These are phyloP conservation scores for Cicer yamashitae DNA, from an alignment of 306 rosid species.

Conservation along the genomic window DNA sequence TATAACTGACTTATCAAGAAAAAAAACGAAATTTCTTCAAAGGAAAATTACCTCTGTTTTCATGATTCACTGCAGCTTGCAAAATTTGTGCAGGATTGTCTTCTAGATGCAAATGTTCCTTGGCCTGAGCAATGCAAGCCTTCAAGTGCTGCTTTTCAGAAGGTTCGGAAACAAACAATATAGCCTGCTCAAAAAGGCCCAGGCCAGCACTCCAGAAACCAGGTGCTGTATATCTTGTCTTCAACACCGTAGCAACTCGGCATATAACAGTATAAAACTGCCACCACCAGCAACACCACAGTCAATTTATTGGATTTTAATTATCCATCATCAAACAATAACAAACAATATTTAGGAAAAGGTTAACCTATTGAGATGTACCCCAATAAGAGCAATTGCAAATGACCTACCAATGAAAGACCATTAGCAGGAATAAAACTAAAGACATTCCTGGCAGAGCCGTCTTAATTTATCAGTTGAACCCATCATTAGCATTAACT, in stretches of 20 bases:
- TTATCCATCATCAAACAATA: constrained; percentile 34
- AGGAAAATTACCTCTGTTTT: constrained; percentile 58
- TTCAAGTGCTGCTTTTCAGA: constrained; percentile 66
- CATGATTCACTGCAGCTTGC: constrained; percentile 43
- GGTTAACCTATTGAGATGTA: neutral
- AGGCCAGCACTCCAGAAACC: constrained; percentile 90
- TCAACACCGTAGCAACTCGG: constrained; percentile 84
- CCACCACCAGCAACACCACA: constrained; percentile 35
- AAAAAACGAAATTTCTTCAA: neutral
- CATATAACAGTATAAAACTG: constrained; percentile 73
- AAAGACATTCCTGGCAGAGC: neutral
- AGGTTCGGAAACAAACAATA: constrained; percentile 56
- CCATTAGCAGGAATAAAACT: neutral
- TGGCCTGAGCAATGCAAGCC: constrained; percentile 71
- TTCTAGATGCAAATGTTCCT: constrained; percentile 65
- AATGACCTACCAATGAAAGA: constrained; percentile 17
- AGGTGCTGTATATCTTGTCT: constrained; percentile 79
- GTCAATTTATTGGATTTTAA: constrained; percentile 18
- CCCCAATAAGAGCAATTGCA: neutral
- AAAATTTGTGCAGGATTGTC: constrained; percentile 55
- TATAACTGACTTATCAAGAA: constrained; percentile 9
- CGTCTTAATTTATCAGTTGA: neutral
- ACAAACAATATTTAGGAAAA: constrained; percentile 16
- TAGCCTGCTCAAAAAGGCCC: constrained; percentile 73
- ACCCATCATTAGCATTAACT: neutral